A percentile compares a stretch with the other conserved stretches of the same genome.
Conservation (phyloP, 169 alveolate species). For the Plasmodium vivax region DNA sequence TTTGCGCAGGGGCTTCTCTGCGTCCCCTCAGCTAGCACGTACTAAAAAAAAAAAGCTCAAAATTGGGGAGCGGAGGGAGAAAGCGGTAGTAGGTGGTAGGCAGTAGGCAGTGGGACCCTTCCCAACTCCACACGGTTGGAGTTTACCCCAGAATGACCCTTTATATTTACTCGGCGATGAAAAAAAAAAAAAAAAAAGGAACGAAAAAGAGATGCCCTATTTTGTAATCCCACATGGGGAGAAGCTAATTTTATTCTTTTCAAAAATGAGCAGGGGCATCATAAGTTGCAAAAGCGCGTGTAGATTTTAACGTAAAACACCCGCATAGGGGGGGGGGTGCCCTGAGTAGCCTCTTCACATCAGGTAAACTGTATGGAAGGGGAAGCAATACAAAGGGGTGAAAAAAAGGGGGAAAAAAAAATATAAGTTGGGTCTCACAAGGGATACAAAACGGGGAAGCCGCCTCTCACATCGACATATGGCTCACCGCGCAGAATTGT, state of each 20-base stretch:
- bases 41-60: neutral
- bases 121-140: neutral
- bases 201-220: neutral
- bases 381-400: neutral
- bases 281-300: neutral
- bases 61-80: neutral
- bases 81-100: neutral
- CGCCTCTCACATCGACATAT: neutral
- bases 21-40: neutral
- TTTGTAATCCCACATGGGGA: neutral
- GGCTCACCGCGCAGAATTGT: neutral
- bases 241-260: neutral
- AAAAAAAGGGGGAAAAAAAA: neutral
- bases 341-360: neutral
- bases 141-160: neutral
- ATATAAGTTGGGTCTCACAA: neutral
- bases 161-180: neutral
- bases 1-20: neutral
- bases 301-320: neutral
- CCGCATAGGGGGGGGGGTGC: neutral
- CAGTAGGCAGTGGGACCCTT: too few relatives aligned
- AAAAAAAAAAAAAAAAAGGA: neutral
- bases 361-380: neutral
- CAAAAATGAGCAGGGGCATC: neutral
- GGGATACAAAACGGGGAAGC: neutral